A percentile compares a stretch with the other conserved stretches of the same genome.
Conservation (phyloP, 2,329 filamentous ascomycete species). For the Xylariaceae sp. region DNA sequence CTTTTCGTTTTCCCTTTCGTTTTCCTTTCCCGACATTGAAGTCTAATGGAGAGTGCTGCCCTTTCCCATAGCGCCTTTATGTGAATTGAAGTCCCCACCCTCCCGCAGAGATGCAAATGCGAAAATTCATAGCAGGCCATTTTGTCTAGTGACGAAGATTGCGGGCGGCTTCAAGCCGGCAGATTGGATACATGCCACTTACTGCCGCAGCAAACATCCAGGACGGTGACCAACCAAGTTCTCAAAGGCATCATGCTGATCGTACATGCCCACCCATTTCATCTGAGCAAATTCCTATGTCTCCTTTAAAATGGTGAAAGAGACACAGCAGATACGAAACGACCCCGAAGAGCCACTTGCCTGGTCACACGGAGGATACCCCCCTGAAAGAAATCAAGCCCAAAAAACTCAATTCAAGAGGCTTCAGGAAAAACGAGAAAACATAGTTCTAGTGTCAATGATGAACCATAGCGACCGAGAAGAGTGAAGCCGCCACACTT, state of each 20-base stretch:
- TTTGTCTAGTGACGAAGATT: slow-evolving; percentile 37
- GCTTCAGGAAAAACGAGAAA: slow-evolving; percentile 9
- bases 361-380: slow-evolving; percentile 8
- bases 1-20: slow-evolving; percentile 32
- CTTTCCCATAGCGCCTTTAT: slow-evolving; percentile 36
- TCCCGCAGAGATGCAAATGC: slow-evolving; percentile 37
- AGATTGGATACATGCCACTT: slow-evolving; percentile 14
- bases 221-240: slow-evolving; percentile 26
- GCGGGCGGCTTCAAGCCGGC: slow-evolving; percentile 18
- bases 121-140: slow-evolving; percentile 30
- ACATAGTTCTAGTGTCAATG: not conserved
- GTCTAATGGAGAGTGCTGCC: slow-evolving; percentile 43
- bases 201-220: slow-evolving; percentile 27
- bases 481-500: slow-evolving; percentile 3
- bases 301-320: slow-evolving; percentile 14
- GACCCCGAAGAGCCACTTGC: slow-evolving; percentile 11
- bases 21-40: slow-evolving; percentile 35
- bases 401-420: slow-evolving; percentile 28
- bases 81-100: slow-evolving; percentile 38
- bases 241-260: slow-evolving; percentile 17
- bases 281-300: slow-evolving; percentile 13
- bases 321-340: slow-evolving; percentile 17
- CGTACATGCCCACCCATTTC: slow-evolving; percentile 22
- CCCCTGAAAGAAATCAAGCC: slow-evolving; percentile 2
- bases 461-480: not conserved